These are phyloP conservation scores for Trichoderma parareesei DNA, from an alignment of 495 filamentous ascomycete species.

Conservation along the genomic window DNA sequence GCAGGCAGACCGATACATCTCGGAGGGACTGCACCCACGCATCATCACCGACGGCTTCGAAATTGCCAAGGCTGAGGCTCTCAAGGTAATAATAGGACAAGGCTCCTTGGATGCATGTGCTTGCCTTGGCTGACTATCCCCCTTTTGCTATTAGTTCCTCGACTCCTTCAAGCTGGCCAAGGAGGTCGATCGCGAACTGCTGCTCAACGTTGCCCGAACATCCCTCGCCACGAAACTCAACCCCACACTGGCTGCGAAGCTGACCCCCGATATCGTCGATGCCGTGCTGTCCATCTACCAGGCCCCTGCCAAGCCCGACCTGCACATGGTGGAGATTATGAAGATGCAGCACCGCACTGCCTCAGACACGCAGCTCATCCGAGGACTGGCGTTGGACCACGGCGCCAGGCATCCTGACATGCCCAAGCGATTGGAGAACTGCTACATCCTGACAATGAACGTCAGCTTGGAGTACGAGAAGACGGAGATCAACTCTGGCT, in stretches of 20 bases:
- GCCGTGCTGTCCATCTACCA: slow-evolving; percentile 90
- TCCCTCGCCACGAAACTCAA: slow-evolving; percentile 94
- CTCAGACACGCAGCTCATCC: slow-evolving; percentile 91
- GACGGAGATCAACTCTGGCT: slow-evolving; percentile 96
- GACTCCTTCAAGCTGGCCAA: slow-evolving; percentile 84
- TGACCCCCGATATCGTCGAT: slow-evolving; percentile 91
- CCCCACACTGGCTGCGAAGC: slow-evolving; percentile 74
- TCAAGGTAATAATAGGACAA: slow-evolving; percentile 53
- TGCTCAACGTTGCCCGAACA: slow-evolving; percentile 87
- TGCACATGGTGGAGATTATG: slow-evolving; percentile 99
- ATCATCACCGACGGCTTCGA: slow-evolving; percentile 98
- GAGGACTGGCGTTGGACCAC: slow-evolving; percentile 88
- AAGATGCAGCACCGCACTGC: slow-evolving; percentile 98
- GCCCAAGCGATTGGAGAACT: slow-evolving; percentile 93
- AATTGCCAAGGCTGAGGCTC: slow-evolving; percentile 83
- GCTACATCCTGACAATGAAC: slow-evolving; percentile 89
- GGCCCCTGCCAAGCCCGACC: slow-evolving; percentile 81
- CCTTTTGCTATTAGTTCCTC: slow-evolving; percentile 60
- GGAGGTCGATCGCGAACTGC: slow-evolving; percentile 85
- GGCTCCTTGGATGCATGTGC: neutral
- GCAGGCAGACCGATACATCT: slow-evolving; percentile 90
- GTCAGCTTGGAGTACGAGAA: slow-evolving; percentile 99
- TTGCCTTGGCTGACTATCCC: neutral
- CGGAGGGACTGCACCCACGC: slow-evolving; percentile 88
- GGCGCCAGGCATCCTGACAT: slow-evolving; percentile 97